A percentile compares a stretch with the other conserved stretches of the same genome.
Conservation (phyloP, 345 rosid species). For the Citrus mangshanensis region DNA sequence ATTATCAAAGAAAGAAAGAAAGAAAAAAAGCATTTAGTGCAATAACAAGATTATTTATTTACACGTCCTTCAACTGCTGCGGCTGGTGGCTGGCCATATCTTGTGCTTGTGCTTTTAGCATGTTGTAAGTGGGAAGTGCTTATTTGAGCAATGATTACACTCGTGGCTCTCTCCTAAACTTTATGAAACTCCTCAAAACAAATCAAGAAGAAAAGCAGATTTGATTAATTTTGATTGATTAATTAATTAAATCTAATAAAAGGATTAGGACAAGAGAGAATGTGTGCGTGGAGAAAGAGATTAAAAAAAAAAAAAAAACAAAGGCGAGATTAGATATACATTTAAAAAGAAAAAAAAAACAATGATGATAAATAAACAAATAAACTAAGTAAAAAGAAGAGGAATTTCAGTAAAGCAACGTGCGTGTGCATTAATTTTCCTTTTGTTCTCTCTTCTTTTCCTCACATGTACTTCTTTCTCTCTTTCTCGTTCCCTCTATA, state of each 20-base stretch:
- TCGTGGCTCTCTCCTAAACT: conserved; percentile 38
- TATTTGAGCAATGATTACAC: conserved; percentile 49
- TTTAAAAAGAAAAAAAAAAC: neutral
- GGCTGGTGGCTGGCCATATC: neutral
- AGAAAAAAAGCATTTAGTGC: neutral
- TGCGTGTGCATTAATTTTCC: conserved; percentile 22
- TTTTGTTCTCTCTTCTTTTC: conserved; percentile 5
- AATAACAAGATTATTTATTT: neutral
- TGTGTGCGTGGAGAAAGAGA: conserved; percentile 3
- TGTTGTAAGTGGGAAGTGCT: conserved; percentile 38
- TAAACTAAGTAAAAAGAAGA: conserved; percentile 1
- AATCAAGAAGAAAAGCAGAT: conserved; percentile 14
- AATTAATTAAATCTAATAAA: neutral
- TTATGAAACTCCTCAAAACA: conserved; percentile 21
- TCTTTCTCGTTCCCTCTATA: neutral
- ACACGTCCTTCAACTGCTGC: neutral
- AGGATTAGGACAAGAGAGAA: conserved; percentile 24
- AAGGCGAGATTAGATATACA: conserved; percentile 3
- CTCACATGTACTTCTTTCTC: conserved; percentile 4
- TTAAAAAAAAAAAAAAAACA: neutral
- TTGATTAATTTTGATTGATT: conserved; percentile 17
- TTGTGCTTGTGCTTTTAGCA: conserved; percentile 1
- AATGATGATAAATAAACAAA: neutral
- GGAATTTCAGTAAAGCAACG: conserved; percentile 14
- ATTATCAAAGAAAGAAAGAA: neutral